Conservation (phyloP, 2,329 filamentous ascomycete genomes). For the Hypomyces rosellus region DNA sequence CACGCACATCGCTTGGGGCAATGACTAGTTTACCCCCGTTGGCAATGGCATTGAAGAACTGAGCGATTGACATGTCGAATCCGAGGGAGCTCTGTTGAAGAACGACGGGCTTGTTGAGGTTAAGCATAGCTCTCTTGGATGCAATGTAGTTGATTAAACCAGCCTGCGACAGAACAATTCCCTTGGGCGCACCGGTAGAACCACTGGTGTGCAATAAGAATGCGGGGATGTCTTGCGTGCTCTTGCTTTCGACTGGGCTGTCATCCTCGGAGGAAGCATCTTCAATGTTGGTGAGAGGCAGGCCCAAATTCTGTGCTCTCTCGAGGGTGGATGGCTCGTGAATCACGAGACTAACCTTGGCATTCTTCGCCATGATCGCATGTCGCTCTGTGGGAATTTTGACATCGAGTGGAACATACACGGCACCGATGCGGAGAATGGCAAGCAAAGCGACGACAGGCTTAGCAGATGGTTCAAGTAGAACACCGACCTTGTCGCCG, state of each 20-base stretch:
- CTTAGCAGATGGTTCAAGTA: not conserved
- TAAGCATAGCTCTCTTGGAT: not conserved
- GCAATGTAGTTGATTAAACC: not conserved
- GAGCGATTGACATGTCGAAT: slow-evolving; percentile 36
- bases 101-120: slow-evolving; percentile 10
- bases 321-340: no score
- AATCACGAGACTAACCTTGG: no score
- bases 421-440: not conserved
- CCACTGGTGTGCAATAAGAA: not conserved
- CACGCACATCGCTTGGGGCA: slow-evolving; percentile 17
- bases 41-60: slow-evolving; percentile 30
- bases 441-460: not conserved
- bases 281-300: not conserved
- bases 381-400: not conserved
- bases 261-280: not conserved
- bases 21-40: slow-evolving; percentile 32
- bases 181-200: not conserved
- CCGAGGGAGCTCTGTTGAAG: slow-evolving; percentile 34
- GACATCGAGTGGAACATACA: not conserved
- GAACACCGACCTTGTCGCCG: not conserved
- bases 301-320: not conserved
- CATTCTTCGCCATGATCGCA: not conserved
- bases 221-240: not conserved
- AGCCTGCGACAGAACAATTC: not conserved
- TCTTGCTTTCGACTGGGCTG: not conserved